A percentile compares a stretch with the other conserved stretches of the same genome.
These are phyloP conservation scores for Botrytis hyacinthi DNA, from an alignment of 2,329 filamentous ascomycete species.

Conservation along the genomic window DNA sequence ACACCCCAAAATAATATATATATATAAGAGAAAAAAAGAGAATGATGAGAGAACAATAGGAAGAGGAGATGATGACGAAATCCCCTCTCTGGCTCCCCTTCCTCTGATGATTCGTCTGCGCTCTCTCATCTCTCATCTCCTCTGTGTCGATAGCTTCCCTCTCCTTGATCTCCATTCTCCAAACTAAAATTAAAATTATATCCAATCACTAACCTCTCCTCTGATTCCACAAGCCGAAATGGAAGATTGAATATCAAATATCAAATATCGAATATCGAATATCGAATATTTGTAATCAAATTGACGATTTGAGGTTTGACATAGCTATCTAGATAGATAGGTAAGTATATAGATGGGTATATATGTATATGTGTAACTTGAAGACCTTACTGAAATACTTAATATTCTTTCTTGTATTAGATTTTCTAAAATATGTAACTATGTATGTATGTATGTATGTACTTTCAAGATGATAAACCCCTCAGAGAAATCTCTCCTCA, in stretches of 20 bases:
- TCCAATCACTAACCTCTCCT: too few relatives aligned
- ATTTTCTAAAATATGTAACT: not conserved
- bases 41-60: too few relatives aligned
- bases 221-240: not conserved
- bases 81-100: too few relatives aligned
- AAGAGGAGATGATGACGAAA: too few relatives aligned
- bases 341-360: too few relatives aligned
- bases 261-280: not conserved
- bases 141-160: too few relatives aligned
- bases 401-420: not conserved
- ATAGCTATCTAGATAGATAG: accelerated
- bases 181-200: not conserved
- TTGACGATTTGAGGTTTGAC: not conserved
- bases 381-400: not conserved
- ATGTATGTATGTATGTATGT: not conserved
- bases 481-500: not conserved
- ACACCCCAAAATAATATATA: not conserved
- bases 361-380: not conserved
- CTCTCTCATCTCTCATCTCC: too few relatives aligned
- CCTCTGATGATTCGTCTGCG: too few relatives aligned
- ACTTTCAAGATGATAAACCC: not conserved
- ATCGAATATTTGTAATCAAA: not conserved
- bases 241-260: not conserved
- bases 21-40: too few relatives aligned
- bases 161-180: not conserved